Evolutionary conservation across 495 filamentous ascomycete genomes (phyloP), one percentile per base, ranked within the genome.

Genomic region (Trichoderma erinaceum): DNA sequence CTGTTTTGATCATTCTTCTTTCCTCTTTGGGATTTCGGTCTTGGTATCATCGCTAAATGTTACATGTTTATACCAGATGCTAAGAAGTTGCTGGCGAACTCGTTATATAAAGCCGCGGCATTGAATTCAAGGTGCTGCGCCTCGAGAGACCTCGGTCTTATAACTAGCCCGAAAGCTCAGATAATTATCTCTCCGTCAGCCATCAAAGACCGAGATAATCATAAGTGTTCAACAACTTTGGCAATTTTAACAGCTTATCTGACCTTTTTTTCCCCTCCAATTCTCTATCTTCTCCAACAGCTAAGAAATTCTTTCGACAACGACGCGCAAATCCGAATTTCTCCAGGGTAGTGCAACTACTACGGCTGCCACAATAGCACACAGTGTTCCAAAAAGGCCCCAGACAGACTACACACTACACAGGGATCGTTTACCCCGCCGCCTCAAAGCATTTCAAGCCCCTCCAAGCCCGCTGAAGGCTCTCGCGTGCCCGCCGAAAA

Each of bases 401-500:
- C 18, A 25, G 8, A n/a, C 41, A 44, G 15, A 7, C n/a, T n/a
- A 21, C 15, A n/a, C 1, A n/a, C 21, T 52, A 18, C 13, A n/a
- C 44, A n/a, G 15, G 15, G n/a, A 48, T 48, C 13, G 4, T 48
- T 48, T 52, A 52, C 48, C 48, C 48, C 48, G 18, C 48, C 48
- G 18, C 48, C 48, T 21, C 18, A 52, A 21, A 10, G 48, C 48
- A n/a, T 10, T 10, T 16, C 48, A 52, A 23, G 18, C 48, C 48
- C 48, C 18, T n/a, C 21, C 7, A 52, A 52, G n/a, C 18, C 48
- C 16, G 48, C 48, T n/a, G 18, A n/a, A 23, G 18, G 35, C 48
- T 52, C 48, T 52, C 48, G 18, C 48, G 48, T 52, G 48, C 48
- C 48, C 48, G 48, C 48, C 48, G 48, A 52, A 52, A 52, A 52